These are phyloP conservation scores for Phlebiopsis gigantea DNA, from an alignment of 768 basidiomycete genomes.

Conservation along the genomic window DNA sequence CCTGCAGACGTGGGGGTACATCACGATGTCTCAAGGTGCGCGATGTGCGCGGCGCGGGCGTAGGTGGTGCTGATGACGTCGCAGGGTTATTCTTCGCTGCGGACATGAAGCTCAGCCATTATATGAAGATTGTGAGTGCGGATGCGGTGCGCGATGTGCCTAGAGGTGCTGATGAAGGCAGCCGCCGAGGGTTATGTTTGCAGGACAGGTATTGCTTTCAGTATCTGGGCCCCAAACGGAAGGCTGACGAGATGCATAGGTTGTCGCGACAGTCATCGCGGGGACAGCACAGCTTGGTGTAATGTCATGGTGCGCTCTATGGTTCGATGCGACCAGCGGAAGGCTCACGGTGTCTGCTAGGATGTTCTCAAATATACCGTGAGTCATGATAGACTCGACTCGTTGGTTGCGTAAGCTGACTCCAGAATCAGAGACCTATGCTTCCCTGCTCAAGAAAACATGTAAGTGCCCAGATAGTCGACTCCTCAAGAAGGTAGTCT, in stretches of 20 bases:
- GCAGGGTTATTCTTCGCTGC: conserved; percentile 58
- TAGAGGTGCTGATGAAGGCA: too few relatives aligned
- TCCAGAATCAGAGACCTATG: conserved; percentile 16
- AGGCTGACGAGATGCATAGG: background rate
- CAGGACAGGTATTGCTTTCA: conserved; percentile 39
- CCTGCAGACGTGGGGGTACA: conserved; percentile 53
- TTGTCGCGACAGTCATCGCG: conserved; percentile 45
- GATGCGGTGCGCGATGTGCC: too few relatives aligned
- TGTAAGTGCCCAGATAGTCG: background rate
- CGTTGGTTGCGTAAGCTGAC: background rate
- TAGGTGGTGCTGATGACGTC: background rate
- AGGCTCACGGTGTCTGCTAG: conserved; percentile 23
- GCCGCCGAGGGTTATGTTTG: conserved; percentile 36
- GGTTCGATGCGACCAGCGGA: background rate
- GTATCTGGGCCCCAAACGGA: background rate
- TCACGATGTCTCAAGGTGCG: conserved; percentile 45
- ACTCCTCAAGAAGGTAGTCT: background rate
- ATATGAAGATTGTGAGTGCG: conserved; percentile 45
- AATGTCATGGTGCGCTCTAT: conserved; percentile 36
- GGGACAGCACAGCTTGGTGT: conserved; percentile 65
- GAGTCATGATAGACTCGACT: conserved; percentile 16
- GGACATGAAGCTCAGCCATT: conserved; percentile 76
- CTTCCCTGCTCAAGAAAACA: conserved; percentile 15
- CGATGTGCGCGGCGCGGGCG: background rate
- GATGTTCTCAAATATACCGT: conserved; percentile 62